These are phyloP conservation scores for Moesziomyces sp. DNA, from an alignment of 1,284 basidiomycete genomes.

Conservation along the genomic window DNA sequence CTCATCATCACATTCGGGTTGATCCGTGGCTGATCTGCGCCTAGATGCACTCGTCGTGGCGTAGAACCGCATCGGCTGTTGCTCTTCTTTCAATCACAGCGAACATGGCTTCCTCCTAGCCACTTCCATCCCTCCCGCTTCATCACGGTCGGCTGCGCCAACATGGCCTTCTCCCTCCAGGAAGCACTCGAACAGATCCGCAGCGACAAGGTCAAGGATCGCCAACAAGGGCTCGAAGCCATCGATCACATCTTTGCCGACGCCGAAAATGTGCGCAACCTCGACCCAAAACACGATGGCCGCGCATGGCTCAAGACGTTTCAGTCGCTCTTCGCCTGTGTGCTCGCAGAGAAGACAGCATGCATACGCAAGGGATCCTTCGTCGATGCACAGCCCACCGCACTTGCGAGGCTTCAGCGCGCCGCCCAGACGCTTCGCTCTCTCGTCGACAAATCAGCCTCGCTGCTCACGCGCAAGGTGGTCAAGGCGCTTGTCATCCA, in stretches of 20 bases:
- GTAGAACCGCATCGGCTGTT: too few relatives aligned
- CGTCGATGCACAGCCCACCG: conserved; percentile 68
- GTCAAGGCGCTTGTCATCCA: conserved; percentile 76
- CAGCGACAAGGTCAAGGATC: conserved; percentile 76
- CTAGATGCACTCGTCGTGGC: too few relatives aligned
- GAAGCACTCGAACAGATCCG: conserved; percentile 45
- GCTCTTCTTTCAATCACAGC: not conserved
- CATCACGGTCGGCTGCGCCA: conserved; percentile 5
- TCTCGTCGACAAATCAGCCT: conserved; percentile 75
- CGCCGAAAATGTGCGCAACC: conserved; percentile 72
- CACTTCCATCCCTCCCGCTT: not conserved
- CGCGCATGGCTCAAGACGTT: conserved; percentile 77
- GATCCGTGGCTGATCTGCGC: too few relatives aligned
- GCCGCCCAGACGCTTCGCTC: conserved; percentile 77
- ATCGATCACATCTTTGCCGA: conserved; percentile 76
- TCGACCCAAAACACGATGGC: conserved; percentile 72
- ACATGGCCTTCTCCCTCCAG: conserved; percentile 45
- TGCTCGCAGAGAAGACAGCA: conserved; percentile 75
- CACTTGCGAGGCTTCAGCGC: conserved; percentile 74
- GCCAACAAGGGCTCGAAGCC: conserved; percentile 75
- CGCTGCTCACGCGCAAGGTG: conserved; percentile 73
- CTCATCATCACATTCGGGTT: too few relatives aligned
- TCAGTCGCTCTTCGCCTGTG: conserved; percentile 77
- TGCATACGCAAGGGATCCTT: conserved; percentile 72
- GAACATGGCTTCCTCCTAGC: conserved; percentile 9